Evolutionary conservation across 2,329 filamentous ascomycete genomes (phyloP), one percentile per base, ranked within the genome.

Genomic region (Elsinoe batatas): DNA sequence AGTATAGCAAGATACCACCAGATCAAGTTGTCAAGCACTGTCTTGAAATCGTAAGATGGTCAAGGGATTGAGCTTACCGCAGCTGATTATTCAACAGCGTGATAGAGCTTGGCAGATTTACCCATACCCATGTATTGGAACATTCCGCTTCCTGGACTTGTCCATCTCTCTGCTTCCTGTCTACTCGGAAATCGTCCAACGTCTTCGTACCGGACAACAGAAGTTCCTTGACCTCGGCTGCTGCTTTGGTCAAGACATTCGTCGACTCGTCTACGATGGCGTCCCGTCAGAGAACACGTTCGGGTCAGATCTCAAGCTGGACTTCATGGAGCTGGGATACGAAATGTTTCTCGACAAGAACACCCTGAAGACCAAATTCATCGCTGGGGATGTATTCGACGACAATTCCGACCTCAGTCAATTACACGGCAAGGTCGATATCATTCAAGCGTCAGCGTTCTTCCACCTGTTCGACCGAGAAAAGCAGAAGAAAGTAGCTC

Each of bases 401-500:
- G 20, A 58, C 0, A 49, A 65, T 0, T 59, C 61, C 6, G 4
- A 22, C n/a, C 58, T 74, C 32, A 64, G 64, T 12, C 55, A 68
- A 37, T 58, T 76, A 26, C 62, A 70, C 26, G 69, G 68, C 3
- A 63, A 67, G n/a, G 62, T 74, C 1, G 70, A 75, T 56, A 67
- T 76, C 11, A 59, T 76, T 5, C 65, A 72, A 33, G 64, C 73
- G 1, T 66, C 66, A 0, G 69, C 69, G 0, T 72, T 76, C 61
- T 69, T 76, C 42, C 74, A 76, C 53, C 63, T 75, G 6, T 76
- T 74, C 59, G 64, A 66, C 32, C 71, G 64, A 61, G 68, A 72
- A 1, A 63, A 64, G 7, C 73, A 76, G 58, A 58, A 71, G 10
- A 61, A 65, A 44, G 65, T 67, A n/a, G 65, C 65, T 11, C 67